phyloP scores from a whole-genome alignment of 768 basidiomycete genomes.

The Leccinellum rugosiceps region DNA sequence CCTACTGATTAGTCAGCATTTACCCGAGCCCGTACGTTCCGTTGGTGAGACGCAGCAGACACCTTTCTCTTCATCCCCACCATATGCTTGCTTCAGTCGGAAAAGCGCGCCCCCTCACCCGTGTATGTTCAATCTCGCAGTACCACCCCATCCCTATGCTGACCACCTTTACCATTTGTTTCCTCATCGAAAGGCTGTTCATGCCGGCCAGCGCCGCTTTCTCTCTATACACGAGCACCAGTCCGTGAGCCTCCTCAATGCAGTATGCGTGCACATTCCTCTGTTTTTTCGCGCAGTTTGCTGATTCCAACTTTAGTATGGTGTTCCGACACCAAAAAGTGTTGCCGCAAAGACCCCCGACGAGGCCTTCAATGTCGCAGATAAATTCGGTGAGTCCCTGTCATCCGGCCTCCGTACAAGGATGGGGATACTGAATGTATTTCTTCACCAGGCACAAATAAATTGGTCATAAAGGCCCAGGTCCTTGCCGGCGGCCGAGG shows the following conservation, averaged over 20 bases:
- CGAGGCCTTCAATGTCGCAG: conserved; percentile 87
- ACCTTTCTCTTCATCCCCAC: conserved; percentile 22
- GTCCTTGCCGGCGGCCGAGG: conserved; percentile 98
- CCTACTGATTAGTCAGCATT: conserved; percentile 41
- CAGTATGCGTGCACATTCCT: conserved; percentile 47
- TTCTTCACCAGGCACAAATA: conserved; percentile 52
- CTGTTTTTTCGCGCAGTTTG: background rate
- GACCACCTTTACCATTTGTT: background rate
- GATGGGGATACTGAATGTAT: background rate
- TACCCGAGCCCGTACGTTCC: conserved; percentile 16
- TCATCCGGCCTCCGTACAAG: background rate
- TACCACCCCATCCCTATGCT: background rate
- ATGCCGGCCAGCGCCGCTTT: conserved; percentile 83
- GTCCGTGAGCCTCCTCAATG: conserved; percentile 91
- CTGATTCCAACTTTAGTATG: conserved; percentile 61
- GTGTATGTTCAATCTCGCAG: conserved; percentile 39
- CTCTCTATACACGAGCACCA: conserved; percentile 99
- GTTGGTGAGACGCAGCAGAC: background rate
- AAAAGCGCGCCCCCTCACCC: conserved; percentile 62
- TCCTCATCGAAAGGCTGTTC: conserved; percentile 45
- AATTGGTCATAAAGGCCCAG: conserved; percentile 97
- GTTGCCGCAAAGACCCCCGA: conserved; percentile 81
- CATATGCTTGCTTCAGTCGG: conserved; percentile 65
- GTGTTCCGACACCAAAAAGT: conserved; percentile 92
- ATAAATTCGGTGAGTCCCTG: conserved; percentile 69